Evolutionary conservation across 352 stramenopile species (phyloP).

Genomic region (Pythium rhizo-oryzae): DNA sequence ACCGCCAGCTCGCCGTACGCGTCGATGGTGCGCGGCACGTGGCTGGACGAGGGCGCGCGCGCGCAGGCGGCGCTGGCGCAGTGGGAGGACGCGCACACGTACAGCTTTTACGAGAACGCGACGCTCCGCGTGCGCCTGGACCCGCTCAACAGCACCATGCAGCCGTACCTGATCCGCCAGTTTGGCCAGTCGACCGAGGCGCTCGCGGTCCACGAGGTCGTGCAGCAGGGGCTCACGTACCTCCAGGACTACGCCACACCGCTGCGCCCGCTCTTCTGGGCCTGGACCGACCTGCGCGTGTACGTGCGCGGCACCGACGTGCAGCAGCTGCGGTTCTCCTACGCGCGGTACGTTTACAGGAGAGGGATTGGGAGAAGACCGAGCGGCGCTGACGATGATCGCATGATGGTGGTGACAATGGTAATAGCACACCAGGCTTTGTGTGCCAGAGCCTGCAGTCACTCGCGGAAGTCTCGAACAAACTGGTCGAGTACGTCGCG

Average conservation of each 20-base stretch:
- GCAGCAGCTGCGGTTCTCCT: constrained; percentile 59
- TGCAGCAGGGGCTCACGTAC: constrained; percentile 49
- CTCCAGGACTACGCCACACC: constrained; percentile 57
- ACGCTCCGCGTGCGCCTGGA: constrained; percentile 76
- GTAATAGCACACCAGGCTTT: constrained; percentile 48
- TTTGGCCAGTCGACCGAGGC: constrained; percentile 69
- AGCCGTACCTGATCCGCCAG: constrained; percentile 66
- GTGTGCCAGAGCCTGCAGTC: constrained; percentile 58
- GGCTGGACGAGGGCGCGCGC: constrained; percentile 67
- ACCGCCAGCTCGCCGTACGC: background rate
- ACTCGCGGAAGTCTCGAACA: constrained; percentile 42
- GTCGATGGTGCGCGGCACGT: constrained; percentile 30
- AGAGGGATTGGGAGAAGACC: background rate
- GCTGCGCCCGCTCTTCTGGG: constrained; percentile 73
- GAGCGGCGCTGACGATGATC: background rate
- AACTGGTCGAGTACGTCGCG: constrained; percentile 42
- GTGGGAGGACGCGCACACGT: constrained; percentile 68
- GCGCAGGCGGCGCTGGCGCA: constrained; percentile 34
- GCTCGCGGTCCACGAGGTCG: constrained; percentile 53
- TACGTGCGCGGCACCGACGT: constrained; percentile 50
- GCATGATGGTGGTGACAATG: background rate
- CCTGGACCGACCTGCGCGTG: constrained; percentile 77
- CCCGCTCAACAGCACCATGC: constrained; percentile 67
- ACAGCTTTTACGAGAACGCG: constrained; percentile 80
- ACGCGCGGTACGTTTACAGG: constrained; percentile 39